Evolutionary conservation across 2,329 filamentous ascomycete genomes (phyloP), one percentile per base, ranked within the genome.

Genomic region (Bisporella sp.): DNA sequence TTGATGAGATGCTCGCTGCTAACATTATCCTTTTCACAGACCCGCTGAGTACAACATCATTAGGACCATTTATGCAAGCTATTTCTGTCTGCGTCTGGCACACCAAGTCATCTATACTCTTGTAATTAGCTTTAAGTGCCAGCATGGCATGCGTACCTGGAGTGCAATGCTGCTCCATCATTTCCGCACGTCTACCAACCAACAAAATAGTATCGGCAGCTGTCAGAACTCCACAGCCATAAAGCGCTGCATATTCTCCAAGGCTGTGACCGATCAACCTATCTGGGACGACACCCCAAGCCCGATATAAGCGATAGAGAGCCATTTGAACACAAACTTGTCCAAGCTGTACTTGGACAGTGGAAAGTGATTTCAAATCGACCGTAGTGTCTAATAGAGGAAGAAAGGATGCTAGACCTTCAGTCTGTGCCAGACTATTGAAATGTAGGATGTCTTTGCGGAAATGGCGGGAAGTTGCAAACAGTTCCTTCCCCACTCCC

Each of bases 31-130:
- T 70, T 32, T 76, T 73, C 41, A 71, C 70, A 31, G 75, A 74
- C 12, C 78, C 69, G 54, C 79, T 80, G n/a, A 93, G 72, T 2
- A 93, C 89, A 7, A 83, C 90, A 63, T 89, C 86, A 46, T 80
- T 73, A 0, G 84, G 82, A 0, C 84, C 81, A 59, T 95, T 95
- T 64, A 89, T 77, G 70, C 89, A 93, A 12, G 88, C 84, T 48
- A 75, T 64, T 5, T 66, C 69, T 29, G 47, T 9, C 59, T 49
- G 13, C 35, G 72, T 72, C 57, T 71, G 70, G 50, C 65, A 63
- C 13, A 81, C 73, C 53, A 76, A 67, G 52, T 82, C 77, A 5
- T 75, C 71, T 30, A 80, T 73, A 41, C 60, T 69, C 45, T 66
- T 55, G 45, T 57, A 41, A 50, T 49, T 53, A 8, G 74, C 69